These are phyloP conservation scores for Hypoxylon rickii DNA, from an alignment of 495 filamentous ascomycete genomes.

Conservation along the genomic window DNA sequence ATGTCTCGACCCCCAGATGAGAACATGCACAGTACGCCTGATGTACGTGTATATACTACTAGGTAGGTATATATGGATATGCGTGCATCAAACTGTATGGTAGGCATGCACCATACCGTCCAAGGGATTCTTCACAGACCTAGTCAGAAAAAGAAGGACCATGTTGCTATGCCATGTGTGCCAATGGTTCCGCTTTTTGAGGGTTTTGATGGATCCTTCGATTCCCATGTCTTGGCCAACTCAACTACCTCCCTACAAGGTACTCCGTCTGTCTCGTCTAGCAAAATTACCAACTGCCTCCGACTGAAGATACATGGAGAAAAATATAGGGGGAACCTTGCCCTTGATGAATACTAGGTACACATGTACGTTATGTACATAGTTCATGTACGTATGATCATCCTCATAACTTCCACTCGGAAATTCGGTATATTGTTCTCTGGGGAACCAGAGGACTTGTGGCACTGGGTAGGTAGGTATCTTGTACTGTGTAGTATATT, in stretches of 20 bases:
- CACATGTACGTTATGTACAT: neutral
- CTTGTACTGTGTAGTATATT: neutral
- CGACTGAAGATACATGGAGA: slow-evolving; percentile 4
- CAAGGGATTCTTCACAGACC: neutral
- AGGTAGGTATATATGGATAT: slow-evolving; percentile 16
- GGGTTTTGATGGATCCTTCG: slow-evolving; percentile 31
- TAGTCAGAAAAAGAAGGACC: slow-evolving; percentile 13
- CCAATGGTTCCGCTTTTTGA: slow-evolving; percentile 30
- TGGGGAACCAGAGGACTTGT: slow-evolving; percentile 4
- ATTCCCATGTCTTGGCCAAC: slow-evolving; percentile 31
- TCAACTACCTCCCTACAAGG: slow-evolving; percentile 7
- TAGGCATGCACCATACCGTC: neutral
- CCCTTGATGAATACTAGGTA: neutral
- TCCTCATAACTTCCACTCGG: slow-evolving; percentile 19
- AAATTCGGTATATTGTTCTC: slow-evolving; percentile 18
- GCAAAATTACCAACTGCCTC: neutral
- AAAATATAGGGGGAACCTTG: slow-evolving; percentile 23
- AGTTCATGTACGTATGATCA: neutral
- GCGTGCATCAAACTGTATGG: too few species aligned
- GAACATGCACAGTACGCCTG: slow-evolving; percentile 2
- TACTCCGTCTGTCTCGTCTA: neutral
- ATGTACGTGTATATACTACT: too few species aligned
- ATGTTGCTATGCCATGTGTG: slow-evolving; percentile 7
- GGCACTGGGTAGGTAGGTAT: slow-evolving; percentile 1
- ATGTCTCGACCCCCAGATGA: slow-evolving; percentile 19